phyloP scores from a whole-genome alignment of 2,329 filamentous ascomycete genomes.

The Exserohilum rostratum region DNA sequence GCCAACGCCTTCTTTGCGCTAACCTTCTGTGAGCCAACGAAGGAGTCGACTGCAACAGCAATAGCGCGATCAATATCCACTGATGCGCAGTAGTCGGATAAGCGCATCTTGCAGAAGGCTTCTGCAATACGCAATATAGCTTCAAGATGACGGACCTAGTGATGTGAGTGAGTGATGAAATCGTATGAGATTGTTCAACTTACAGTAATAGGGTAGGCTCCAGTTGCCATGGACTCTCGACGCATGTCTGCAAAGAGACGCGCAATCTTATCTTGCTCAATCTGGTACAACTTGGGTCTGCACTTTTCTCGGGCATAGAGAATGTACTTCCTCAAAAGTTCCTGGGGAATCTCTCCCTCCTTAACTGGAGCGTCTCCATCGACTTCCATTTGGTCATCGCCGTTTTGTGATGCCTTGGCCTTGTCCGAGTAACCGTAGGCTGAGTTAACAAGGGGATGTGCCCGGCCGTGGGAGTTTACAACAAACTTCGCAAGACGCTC shows the following conservation, averaged over 20 bases:
- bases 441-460: conserved; percentile 68
- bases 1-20: conserved; percentile 96
- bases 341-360: conserved; percentile 82
- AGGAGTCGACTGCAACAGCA: conserved; percentile 93
- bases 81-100: conserved; percentile 91
- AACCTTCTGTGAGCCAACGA: conserved; percentile 94
- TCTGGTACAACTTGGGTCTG: conserved; percentile 91
- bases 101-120: conserved; percentile 94
- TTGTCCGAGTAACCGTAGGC: conserved; percentile 40
- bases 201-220: conserved; percentile 97
- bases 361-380: conserved; percentile 58
- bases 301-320: conserved; percentile 90
- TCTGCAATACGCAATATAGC: conserved; percentile 96
- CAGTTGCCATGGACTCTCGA: conserved; percentile 87
- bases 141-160: conserved; percentile 91
- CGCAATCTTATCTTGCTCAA: conserved; percentile 96
- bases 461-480: conserved; percentile 89
- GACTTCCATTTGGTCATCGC: conserved; percentile 57
- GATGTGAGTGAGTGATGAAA: conserved; percentile 18
- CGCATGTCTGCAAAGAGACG: conserved; percentile 96
- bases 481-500: conserved; percentile 94
- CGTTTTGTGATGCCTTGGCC: conserved; percentile 27
- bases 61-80: conserved; percentile 97
- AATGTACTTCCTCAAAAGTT: conserved; percentile 93
- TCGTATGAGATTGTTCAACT: conserved; percentile 43